phyloP scores from a whole-genome alignment of 2,329 filamentous ascomycete genomes.

The Alternaria sp. region DNA sequence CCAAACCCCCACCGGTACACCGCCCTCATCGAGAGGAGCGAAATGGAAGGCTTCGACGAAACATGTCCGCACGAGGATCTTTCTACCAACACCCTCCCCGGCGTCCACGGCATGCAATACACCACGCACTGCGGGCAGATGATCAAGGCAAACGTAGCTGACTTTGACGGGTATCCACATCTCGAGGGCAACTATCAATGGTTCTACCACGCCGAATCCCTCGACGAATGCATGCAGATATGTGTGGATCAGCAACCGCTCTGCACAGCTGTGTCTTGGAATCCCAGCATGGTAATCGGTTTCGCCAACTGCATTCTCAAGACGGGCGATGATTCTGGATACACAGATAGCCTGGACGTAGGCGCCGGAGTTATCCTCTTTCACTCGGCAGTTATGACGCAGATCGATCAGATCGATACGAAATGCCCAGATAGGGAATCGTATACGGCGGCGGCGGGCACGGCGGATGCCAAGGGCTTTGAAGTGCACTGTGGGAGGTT shows the following conservation, averaged over 20 bases:
- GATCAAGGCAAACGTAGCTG: conserved; percentile 26
- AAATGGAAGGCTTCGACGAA: conserved; percentile 26
- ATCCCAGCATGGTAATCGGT: conserved; percentile 34
- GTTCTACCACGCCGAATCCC: conserved; percentile 35
- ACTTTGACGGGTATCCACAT: conserved; percentile 29
- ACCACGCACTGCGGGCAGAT: conserved; percentile 38
- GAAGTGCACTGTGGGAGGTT: conserved; percentile 38
- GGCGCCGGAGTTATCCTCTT: conserved; percentile 1
- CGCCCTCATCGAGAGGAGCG: conserved; percentile 26
- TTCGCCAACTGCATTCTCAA: conserved; percentile 45
- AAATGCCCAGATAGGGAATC: conserved; percentile 22
- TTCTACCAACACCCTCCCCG: conserved; percentile 27
- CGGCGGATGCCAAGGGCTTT: conserved; percentile 25
- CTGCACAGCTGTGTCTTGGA: conserved; percentile 38
- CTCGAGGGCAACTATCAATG: conserved; percentile 18
- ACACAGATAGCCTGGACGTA: conserved; percentile 7
- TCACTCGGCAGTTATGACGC: conserved; percentile 35
- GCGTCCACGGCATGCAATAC: conserved; percentile 31
- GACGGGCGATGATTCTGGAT: conserved; percentile 15
- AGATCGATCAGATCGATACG: conserved; percentile 26
- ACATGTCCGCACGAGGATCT: conserved; percentile 32
- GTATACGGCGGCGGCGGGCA: conserved; percentile 14
- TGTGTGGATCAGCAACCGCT: conserved; percentile 38
- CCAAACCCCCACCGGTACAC: conserved; percentile 22
- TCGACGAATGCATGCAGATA: conserved; percentile 36